Evolutionary conservation across 768 basidiomycete species (phyloP), one percentile per base, ranked within the genome.

Genomic region (Phaeolepiota aurea): DNA sequence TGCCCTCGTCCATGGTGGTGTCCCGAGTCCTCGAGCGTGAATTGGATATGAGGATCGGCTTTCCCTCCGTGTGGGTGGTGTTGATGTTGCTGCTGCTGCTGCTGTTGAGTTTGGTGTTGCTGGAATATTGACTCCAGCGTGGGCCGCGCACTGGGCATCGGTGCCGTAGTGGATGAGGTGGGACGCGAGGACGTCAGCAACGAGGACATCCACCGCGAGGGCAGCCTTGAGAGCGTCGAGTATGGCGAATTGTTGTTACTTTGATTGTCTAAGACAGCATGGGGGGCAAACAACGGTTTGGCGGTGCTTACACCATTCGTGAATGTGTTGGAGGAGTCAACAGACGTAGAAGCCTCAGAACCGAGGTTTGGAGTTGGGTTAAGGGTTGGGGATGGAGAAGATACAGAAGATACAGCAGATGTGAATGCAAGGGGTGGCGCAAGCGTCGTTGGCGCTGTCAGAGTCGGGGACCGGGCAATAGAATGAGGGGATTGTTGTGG

Each of bases 131-230:
- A 41, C 4, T 35, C 40, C 1, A 42, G 40, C 14, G 37, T 22
- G 11, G 37, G 37, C 11, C 37, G 10, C 5, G 37, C 37, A 22
- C 20, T 13, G 10, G 12, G 37, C 5, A 10, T 43, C 2, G 50
- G 32, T 32, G 31, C n/a, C n/a, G n/a, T n/a, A 40, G 41, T n/a
- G 43, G 42, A 30, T 34, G 40, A 36, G 13, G 43, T 20, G 11
- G 45, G 25, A 47, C 14, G 36, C 16, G 48, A 20, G 7, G 44
- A 19, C 20, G 42, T 28, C 20, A 58, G 52, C n/a, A 79, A 55
- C 5, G 67, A 59, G 1, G 76, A 68, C 53, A 79, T 71, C 61
- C 71, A 68, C 42, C 65, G 63, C 0, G 78, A 66, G 1, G 75
- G 74, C 18, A 71, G 53, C 20, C 62, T 62, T 2, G 72, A 60